A percentile compares a stretch with the other conserved stretches of the same genome.
These are phyloP conservation scores for Primulina tabacum DNA, from an alignment of 257 asterid species.

Conservation along the genomic window DNA sequence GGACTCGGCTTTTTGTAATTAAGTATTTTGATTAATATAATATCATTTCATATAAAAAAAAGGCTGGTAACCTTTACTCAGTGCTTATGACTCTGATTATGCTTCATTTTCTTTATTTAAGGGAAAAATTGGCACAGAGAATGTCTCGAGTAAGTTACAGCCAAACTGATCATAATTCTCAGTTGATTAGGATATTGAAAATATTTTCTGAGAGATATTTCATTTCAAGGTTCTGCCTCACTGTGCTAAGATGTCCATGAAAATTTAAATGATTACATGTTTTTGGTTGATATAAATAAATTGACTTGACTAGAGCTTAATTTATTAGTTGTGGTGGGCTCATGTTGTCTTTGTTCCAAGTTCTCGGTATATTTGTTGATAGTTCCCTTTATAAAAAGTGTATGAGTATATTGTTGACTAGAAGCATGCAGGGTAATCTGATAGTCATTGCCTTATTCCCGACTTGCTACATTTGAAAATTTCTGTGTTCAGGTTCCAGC, in stretches of 20 bases:
- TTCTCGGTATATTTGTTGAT: neutral
- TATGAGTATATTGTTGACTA: neutral
- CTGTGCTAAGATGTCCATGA: neutral
- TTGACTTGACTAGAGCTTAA: neutral
- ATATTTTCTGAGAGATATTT: neutral
- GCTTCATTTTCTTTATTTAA: too few species aligned
- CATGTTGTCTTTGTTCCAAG: neutral
- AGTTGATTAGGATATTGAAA: neutral
- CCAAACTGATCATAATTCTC: neutral
- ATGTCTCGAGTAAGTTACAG: neutral
- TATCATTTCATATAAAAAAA: too few species aligned
- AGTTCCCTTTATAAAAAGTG: neutral
- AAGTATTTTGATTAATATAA: too few species aligned
- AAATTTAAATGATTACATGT: neutral
- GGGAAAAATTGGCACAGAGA: too few species aligned
- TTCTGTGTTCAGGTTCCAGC: conserved; percentile 73
- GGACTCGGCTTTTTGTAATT: too few species aligned
- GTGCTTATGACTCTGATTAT: too few species aligned
- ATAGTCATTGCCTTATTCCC: conserved; percentile 10
- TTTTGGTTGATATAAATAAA: neutral
- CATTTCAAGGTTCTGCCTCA: neutral
- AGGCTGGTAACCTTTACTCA: too few species aligned
- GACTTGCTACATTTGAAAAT: conserved; percentile 19
- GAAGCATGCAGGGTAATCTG: conserved; percentile 7
- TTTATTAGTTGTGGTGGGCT: neutral